These are phyloP conservation scores for Castanopsis chinensis DNA, from an alignment of 306 rosid genomes.

Conservation along the genomic window DNA sequence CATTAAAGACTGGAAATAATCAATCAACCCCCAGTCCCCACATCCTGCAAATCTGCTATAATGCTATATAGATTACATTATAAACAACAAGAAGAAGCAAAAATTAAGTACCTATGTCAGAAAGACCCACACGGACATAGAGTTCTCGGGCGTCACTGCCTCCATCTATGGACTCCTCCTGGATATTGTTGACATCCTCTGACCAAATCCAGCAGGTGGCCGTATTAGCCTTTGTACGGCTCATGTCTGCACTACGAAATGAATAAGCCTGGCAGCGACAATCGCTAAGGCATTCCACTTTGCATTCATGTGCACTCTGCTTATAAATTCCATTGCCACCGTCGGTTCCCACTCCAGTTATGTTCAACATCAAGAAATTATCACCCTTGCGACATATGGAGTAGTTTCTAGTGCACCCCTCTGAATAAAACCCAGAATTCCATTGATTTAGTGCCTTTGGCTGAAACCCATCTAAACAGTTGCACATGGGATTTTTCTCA, in stretches of 20 bases:
- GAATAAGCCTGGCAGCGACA: background rate
- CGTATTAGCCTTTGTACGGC: background rate
- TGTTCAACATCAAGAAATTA: background rate
- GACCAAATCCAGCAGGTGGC: background rate
- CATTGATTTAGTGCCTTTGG: background rate
- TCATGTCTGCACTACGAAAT: background rate
- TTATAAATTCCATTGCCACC: fast-evolving
- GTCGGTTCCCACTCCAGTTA: background rate
- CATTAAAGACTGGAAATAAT: too few species aligned
- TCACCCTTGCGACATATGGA: background rate
- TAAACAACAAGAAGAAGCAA: too few species aligned
- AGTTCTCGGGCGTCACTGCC: background rate
- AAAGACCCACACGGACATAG: background rate
- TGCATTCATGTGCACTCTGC: background rate
- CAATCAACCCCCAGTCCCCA: background rate
- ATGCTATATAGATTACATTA: background rate
- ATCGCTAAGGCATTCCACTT: background rate
- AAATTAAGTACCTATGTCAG: background rate
- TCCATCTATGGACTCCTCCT: background rate
- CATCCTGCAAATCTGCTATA: background rate
- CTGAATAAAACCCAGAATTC: background rate
- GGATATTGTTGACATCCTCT: background rate
- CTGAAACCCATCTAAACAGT: constrained; percentile 13
- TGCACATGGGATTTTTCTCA: background rate
- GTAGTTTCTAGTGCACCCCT: background rate